Conservation (phyloP, 768 basidiomycete species). For the Termitomyces sp. region DNA sequence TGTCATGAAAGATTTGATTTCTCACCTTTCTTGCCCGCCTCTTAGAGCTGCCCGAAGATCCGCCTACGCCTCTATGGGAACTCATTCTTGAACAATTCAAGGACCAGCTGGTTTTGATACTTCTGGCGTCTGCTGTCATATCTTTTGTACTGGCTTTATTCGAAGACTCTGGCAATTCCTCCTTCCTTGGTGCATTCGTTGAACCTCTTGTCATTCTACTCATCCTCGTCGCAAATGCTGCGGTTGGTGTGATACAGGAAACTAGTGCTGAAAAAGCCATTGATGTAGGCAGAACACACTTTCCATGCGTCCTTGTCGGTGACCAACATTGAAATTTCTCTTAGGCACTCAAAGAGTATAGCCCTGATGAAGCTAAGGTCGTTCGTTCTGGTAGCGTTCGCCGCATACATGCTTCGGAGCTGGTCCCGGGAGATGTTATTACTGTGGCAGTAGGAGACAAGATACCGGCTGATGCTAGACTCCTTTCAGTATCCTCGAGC, state of each 20-base stretch:
- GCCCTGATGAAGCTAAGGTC: slow-evolving; percentile 93
- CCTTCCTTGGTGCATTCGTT: slow-evolving; percentile 81
- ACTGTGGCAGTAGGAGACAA: slow-evolving; percentile 91
- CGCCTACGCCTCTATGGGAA: slow-evolving; percentile 87
- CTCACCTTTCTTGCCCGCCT: slow-evolving; percentile 3
- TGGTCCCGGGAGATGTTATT: slow-evolving; percentile 95
- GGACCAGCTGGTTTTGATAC: slow-evolving; percentile 96
- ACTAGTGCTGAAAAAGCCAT: slow-evolving; percentile 95
- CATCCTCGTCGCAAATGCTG: slow-evolving; percentile 95
- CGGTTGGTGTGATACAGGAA: slow-evolving; percentile 96
- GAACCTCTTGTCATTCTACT: slow-evolving; percentile 94
- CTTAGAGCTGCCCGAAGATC: slow-evolving; percentile 88
- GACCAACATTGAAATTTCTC: slow-evolving; percentile 1
- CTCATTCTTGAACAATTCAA: slow-evolving; percentile 99
- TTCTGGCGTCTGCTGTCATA: slow-evolving; percentile 88
- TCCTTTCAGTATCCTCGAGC: slow-evolving; percentile 86
- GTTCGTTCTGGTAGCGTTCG: slow-evolving; percentile 64
- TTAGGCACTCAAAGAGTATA: slow-evolving; percentile 94
- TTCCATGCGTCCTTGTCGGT: slow-evolving; percentile 6
- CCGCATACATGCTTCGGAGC: slow-evolving; percentile 79
- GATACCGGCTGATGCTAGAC: slow-evolving; percentile 90
- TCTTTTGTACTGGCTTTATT: slow-evolving; percentile 90
- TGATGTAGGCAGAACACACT: slow-evolving; percentile 59
- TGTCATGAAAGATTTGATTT: neutral
- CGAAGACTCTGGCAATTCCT: slow-evolving; percentile 67